A percentile compares a stretch with the other conserved stretches of the same genome.
Evolutionary conservation across 495 filamentous ascomycete genomes (phyloP).

Genomic region (Xylaria castorea): DNA sequence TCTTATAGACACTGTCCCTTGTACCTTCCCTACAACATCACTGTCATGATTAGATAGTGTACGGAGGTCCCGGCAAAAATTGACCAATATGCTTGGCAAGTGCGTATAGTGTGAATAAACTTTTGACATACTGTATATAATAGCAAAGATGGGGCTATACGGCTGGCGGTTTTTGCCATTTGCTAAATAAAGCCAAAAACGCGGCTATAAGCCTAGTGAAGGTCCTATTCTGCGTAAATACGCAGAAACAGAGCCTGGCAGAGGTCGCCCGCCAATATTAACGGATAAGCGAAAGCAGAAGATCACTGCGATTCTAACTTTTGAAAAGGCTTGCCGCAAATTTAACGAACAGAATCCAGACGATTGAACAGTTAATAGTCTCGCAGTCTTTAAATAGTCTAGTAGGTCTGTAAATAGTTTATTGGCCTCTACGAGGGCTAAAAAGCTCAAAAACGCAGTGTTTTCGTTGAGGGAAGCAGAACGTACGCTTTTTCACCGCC

Average conservation of each 20-base stretch:
- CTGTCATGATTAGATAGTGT: no score
- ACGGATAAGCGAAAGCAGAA: neutral
- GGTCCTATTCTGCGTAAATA: neutral
- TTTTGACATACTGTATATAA: no score
- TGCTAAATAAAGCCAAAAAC: neutral
- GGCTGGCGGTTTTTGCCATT: neutral
- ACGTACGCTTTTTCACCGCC: no score
- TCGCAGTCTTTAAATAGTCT: no score
- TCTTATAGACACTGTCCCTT: no score
- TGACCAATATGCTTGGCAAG: neutral
- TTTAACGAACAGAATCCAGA: neutral
- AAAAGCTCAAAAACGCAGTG: no score
- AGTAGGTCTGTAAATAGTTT: no score
- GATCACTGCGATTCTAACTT: neutral
- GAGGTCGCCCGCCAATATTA: neutral
- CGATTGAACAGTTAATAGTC: neutral
- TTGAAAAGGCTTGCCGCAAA: neutral
- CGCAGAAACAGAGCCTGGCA: neutral
- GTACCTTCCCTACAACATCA: no score
- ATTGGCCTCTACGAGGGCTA: no score
- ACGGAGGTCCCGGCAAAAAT: no score
- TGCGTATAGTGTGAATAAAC: no score
- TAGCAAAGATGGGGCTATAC: neutral
- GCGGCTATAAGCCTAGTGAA: neutral
- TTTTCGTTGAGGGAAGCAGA: no score